A percentile compares a stretch with the other conserved stretches of the same genome.
Conservation (phyloP, 2,329 filamentous ascomycete species). For the Pochonia chlamydosporia region DNA sequence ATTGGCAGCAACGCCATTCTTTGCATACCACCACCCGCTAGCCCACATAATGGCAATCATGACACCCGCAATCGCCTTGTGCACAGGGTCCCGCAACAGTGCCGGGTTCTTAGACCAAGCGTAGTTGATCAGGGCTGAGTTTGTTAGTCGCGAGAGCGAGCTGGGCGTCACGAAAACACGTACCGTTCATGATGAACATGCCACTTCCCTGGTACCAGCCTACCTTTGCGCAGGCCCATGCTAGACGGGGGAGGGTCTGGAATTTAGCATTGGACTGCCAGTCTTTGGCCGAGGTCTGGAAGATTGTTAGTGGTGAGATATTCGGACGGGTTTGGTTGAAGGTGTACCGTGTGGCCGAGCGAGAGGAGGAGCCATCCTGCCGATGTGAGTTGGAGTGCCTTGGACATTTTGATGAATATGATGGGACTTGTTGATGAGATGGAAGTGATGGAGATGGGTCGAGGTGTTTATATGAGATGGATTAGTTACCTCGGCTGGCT, state of each 20-base stretch:
- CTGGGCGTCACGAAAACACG: background rate
- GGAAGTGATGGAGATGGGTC: background rate
- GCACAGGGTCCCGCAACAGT: slow-evolving; percentile 9
- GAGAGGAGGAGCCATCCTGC: slow-evolving; percentile 11
- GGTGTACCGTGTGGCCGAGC: slow-evolving; percentile 10
- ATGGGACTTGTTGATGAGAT: background rate
- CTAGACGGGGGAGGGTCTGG: slow-evolving; percentile 6
- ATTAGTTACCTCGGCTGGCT: too few relatives aligned
- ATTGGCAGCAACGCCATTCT: slow-evolving; percentile 7
- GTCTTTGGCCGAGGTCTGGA: slow-evolving; percentile 10
- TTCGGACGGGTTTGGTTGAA: background rate
- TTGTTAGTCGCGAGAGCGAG: background rate
- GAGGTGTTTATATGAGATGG: too few relatives aligned
- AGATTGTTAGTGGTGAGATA: background rate
- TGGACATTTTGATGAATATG: slow-evolving; percentile 6
- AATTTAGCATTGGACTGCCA: slow-evolving; percentile 12
- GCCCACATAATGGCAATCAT: slow-evolving; percentile 12
- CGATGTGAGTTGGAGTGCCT: slow-evolving; percentile 8
- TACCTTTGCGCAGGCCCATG: slow-evolving; percentile 8
- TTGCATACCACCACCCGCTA: slow-evolving; percentile 10
- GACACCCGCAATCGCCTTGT: slow-evolving; percentile 9
- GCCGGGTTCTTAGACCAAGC: slow-evolving; percentile 11
- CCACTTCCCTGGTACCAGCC: slow-evolving; percentile 14
- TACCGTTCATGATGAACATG: slow-evolving; percentile 11
- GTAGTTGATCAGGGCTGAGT: slow-evolving; percentile 12